Conservation (phyloP, 2,329 filamentous ascomycete genomes). For the Colletotrichum acutatum region DNA sequence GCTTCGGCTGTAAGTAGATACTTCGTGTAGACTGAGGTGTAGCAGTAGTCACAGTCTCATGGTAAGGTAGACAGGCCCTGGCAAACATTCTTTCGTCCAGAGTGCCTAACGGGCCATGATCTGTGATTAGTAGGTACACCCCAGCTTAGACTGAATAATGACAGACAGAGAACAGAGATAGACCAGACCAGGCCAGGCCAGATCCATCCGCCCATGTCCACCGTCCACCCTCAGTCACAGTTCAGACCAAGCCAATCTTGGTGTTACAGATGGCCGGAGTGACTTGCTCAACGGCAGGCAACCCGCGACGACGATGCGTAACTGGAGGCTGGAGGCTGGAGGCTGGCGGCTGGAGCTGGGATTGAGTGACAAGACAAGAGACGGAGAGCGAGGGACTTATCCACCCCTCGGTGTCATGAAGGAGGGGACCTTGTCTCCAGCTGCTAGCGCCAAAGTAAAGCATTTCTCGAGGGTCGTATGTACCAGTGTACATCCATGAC, state of each 20-base stretch:
- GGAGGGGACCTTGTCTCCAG: constrained; percentile 34
- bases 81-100: constrained; percentile 11
- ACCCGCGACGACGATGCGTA: constrained; percentile 11
- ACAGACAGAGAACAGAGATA: not conserved
- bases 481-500: constrained; percentile 12
- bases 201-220: constrained; percentile 14
- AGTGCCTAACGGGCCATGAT: not conserved
- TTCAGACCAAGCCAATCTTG: not conserved
- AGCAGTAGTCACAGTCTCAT: not conserved
- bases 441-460: constrained; percentile 28
- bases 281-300: not conserved
- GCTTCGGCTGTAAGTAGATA: not conserved
- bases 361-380: not conserved
- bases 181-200: constrained; percentile 14
- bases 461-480: not conserved
- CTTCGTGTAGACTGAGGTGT: not conserved
- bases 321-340: not conserved
- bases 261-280: not conserved
- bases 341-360: not conserved
- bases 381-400: constrained; percentile 4
- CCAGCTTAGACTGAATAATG: not conserved
- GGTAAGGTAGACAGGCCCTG: constrained; percentile 1
- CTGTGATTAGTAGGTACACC: constrained; percentile 5
- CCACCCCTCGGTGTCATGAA: constrained; percentile 27
- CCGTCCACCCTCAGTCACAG: not conserved